Percentiles rank a stretch among this genome's conserved stretches.
Conservation (phyloP, 805 yeast species). For the Metschnikowia gruessii region DNA sequence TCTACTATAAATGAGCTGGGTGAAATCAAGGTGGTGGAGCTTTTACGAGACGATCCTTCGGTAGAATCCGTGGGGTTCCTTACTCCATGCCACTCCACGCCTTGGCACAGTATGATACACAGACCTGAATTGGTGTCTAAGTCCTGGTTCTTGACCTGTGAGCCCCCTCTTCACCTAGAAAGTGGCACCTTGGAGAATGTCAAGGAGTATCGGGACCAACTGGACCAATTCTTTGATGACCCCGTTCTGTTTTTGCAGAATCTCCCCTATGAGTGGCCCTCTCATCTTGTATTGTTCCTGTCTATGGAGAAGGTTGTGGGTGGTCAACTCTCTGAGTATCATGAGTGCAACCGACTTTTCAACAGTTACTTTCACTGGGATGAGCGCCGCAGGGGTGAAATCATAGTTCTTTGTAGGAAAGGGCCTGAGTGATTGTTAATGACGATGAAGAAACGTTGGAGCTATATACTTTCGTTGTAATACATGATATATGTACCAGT, state of each 20-base stretch:
- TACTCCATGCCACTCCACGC: slow-evolving; percentile 97
- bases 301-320: slow-evolving; percentile 48
- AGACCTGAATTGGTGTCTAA: slow-evolving; percentile 37
- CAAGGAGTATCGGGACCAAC: slow-evolving; percentile 69
- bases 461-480: no score
- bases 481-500: not conserved
- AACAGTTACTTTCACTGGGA: slow-evolving; percentile 89
- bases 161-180: slow-evolving; percentile 68
- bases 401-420: slow-evolving; percentile 52
- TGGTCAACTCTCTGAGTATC: slow-evolving; percentile 46
- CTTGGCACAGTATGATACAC: slow-evolving; percentile 86
- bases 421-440: no score
- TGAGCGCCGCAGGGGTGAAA: slow-evolving; percentile 70
- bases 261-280: slow-evolving; percentile 41
- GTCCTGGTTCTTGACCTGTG: slow-evolving; percentile 83
- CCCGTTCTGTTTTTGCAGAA: slow-evolving; percentile 54
- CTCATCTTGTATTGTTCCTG: slow-evolving; percentile 70
- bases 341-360: slow-evolving; percentile 55
- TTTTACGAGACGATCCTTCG: slow-evolving; percentile 40
- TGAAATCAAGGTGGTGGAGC: slow-evolving; percentile 63
- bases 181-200: slow-evolving; percentile 27
- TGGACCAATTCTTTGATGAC: slow-evolving; percentile 75
- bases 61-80: slow-evolving; percentile 68
- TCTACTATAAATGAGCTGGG: slow-evolving; percentile 83
- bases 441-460: not conserved